phyloP scores from a whole-genome alignment of 768 basidiomycete genomes.

The Lactifluus rugatus region DNA sequence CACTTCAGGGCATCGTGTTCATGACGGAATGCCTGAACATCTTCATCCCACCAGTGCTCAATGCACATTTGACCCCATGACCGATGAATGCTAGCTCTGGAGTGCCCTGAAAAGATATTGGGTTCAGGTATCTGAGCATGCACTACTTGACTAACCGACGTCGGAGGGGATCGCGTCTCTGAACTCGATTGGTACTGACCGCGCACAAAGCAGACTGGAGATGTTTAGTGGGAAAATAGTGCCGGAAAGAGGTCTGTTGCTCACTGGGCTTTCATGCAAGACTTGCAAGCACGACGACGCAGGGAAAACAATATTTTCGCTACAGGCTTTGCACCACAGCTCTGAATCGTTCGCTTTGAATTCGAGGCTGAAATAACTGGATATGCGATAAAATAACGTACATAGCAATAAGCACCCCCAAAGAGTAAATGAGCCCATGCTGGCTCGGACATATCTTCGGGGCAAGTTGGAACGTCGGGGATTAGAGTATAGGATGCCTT shows the following conservation, averaged over 20 bases:
- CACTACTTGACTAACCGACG: neutral
- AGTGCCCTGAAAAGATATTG: neutral
- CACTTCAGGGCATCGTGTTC: neutral
- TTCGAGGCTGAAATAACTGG: neutral
- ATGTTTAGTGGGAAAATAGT: neutral
- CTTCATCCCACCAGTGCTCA: constrained; percentile 6
- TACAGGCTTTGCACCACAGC: constrained; percentile 7
- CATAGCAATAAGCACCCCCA: constrained; percentile 14
- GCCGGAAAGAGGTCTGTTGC: neutral
- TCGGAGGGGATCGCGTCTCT: neutral
- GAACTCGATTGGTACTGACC: neutral
- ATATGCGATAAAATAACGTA: neutral
- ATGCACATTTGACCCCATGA: neutral
- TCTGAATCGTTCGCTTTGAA: neutral
- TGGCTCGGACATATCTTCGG: constrained; percentile 13
- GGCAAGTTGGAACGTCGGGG: constrained; percentile 7
- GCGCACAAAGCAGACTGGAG: constrained; percentile 2
- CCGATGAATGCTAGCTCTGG: neutral
- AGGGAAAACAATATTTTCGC: constrained; percentile 8
- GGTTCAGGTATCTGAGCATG: neutral
- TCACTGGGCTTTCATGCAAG: constrained; percentile 7
- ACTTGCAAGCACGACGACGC: constrained; percentile 12
- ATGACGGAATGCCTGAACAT: neutral
- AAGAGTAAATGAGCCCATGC: constrained; percentile 14
- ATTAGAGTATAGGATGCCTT: neutral